Conservation (phyloP, 352 stramenopile species). For the Globisporangium mamillatum region DNA sequence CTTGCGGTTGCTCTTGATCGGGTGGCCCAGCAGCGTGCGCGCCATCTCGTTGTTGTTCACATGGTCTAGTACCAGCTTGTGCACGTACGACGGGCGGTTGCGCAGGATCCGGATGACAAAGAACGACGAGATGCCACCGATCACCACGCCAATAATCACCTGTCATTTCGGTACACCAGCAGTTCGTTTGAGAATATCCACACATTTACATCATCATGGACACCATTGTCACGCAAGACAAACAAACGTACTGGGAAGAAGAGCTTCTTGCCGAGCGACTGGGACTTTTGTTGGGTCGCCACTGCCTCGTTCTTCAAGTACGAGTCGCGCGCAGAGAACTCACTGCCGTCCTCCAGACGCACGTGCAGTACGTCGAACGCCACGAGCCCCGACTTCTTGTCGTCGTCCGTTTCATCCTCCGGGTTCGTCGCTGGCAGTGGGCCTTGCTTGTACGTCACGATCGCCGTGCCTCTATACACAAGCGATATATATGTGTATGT, state of each 20-base stretch:
- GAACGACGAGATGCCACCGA: constrained; percentile 67
- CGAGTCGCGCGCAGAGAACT: constrained; percentile 64
- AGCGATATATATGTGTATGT: background rate
- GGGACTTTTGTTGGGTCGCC: constrained; percentile 51
- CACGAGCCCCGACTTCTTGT: constrained; percentile 34
- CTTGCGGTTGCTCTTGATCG: constrained; percentile 69
- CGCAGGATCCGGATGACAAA: constrained; percentile 72
- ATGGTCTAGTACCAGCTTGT: constrained; percentile 74
- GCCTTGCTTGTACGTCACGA: constrained; percentile 54
- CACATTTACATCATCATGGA: background rate
- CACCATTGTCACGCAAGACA: background rate
- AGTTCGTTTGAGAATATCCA: background rate
- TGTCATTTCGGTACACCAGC: background rate
- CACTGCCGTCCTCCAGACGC: constrained; percentile 36
- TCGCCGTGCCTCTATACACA: constrained; percentile 28
- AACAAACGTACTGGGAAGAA: constrained; percentile 41
- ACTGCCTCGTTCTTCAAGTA: constrained; percentile 54
- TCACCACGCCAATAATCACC: constrained; percentile 54
- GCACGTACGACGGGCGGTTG: constrained; percentile 77
- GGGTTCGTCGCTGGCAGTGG: constrained; percentile 7
- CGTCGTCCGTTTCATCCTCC: constrained; percentile 11
- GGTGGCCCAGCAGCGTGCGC: constrained; percentile 53
- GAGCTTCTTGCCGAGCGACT: constrained; percentile 68
- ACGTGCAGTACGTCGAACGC: constrained; percentile 55
- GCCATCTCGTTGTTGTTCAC: constrained; percentile 72